These are phyloP conservation scores for Avicennia marina DNA, from an alignment of 257 asterid species.

Conservation along the genomic window DNA sequence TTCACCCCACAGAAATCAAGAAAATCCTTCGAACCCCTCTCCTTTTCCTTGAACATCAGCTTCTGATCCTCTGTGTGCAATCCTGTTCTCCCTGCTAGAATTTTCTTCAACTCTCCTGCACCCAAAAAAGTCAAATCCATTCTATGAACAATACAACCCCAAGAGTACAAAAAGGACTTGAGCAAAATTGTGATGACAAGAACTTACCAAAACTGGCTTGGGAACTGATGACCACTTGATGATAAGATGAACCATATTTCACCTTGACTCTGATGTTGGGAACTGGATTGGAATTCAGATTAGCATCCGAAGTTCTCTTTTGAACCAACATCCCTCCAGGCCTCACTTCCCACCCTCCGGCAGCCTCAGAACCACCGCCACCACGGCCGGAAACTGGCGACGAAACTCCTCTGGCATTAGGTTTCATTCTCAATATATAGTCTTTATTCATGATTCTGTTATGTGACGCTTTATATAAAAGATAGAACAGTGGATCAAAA, in stretches of 20 bases:
- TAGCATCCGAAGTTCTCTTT: constrained; percentile 43
- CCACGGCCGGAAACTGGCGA: constrained; percentile 28
- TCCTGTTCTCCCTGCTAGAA: constrained; percentile 50
- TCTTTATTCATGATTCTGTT: constrained; percentile 40
- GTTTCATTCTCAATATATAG: constrained; percentile 48
- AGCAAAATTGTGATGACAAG: not conserved
- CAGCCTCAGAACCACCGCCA: constrained; percentile 22
- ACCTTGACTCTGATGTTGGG: constrained; percentile 44
- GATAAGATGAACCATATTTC: constrained; percentile 52
- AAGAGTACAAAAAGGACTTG: no score
- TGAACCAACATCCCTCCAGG: constrained; percentile 81
- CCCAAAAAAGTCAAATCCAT: not conserved
- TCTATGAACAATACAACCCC: no score
- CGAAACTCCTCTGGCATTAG: constrained; percentile 35
- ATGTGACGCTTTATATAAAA: not conserved
- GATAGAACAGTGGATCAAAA: not conserved
- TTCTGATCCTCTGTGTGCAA: constrained; percentile 48
- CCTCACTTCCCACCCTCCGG: constrained; percentile 46
- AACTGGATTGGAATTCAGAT: constrained; percentile 22
- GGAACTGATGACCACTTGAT: constrained; percentile 46
- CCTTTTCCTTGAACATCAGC: constrained; percentile 51
- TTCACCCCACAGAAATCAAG: constrained; percentile 61
- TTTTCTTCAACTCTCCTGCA: constrained; percentile 64
- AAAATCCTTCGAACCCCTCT: constrained; percentile 51
- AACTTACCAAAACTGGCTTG: constrained; percentile 61